Percentiles rank a stretch among this genome's conserved stretches.
Evolutionary conservation across 257 asterid species (phyloP).

Genomic region (Oldenlandia corymbosa): DNA sequence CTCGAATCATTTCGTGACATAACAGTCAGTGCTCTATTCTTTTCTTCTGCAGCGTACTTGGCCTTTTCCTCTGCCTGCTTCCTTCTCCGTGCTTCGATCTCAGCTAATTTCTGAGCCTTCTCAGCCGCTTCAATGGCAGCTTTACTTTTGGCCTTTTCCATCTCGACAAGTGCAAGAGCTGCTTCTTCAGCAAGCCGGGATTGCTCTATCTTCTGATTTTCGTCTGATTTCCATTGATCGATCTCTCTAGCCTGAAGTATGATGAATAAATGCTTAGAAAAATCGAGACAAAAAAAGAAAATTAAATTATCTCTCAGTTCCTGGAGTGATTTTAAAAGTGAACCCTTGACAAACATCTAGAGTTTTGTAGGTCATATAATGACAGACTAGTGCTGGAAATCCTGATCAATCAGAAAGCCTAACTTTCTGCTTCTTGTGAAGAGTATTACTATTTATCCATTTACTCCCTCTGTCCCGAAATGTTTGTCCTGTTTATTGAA

Average conservation of each 20-base stretch:
- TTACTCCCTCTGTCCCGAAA: too few relatives aligned
- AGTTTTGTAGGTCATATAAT: too few relatives aligned
- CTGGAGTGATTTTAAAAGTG: too few relatives aligned
- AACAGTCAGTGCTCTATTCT: slow-evolving; percentile 43
- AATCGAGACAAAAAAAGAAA: too few relatives aligned
- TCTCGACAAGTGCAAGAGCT: slow-evolving; percentile 43
- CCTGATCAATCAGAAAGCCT: background rate
- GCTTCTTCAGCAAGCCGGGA: slow-evolving; percentile 51
- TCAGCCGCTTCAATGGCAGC: slow-evolving; percentile 75
- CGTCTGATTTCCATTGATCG: slow-evolving; percentile 38
- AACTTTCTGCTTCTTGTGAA: background rate
- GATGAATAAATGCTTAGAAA: background rate
- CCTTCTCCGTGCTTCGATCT: slow-evolving; percentile 60
- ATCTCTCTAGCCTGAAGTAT: slow-evolving; percentile 46
- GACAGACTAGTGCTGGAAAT: background rate
- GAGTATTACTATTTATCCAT: background rate
- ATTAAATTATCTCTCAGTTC: too few relatives aligned
- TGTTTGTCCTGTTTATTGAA: too few relatives aligned
- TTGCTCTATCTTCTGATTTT: slow-evolving; percentile 39
- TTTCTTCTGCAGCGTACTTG: slow-evolving; percentile 48
- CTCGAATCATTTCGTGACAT: slow-evolving; percentile 45
- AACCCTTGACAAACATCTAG: too few relatives aligned
- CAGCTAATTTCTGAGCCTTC: slow-evolving; percentile 66
- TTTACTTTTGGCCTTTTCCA: slow-evolving; percentile 65
- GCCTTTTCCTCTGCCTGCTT: slow-evolving; percentile 56